Conservation (phyloP, 2,329 filamentous ascomycete species). For the Beauveria medogensis region DNA sequence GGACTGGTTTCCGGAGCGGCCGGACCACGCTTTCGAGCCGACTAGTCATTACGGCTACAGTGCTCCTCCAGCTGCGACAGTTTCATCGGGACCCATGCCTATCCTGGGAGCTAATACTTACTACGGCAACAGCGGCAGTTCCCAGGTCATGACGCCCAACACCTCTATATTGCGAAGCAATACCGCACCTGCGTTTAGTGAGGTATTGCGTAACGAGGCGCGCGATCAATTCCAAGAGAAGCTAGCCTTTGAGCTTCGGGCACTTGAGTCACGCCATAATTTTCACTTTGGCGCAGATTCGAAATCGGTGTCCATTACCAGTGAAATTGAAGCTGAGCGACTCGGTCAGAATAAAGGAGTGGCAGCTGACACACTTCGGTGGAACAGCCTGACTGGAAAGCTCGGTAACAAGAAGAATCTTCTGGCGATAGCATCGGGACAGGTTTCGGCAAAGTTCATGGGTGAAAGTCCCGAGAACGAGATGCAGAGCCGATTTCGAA, state of each 20-base stretch:
- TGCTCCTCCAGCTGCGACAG: neutral
- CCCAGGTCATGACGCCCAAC: neutral
- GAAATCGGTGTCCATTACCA: neutral
- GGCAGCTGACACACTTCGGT: constrained; percentile 26
- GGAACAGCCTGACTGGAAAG: constrained; percentile 24
- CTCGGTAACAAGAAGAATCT: constrained; percentile 23
- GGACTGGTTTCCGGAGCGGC: neutral
- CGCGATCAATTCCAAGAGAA: neutral
- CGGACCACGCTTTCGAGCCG: neutral
- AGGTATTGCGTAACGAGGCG: neutral
- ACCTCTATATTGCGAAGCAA: constrained; percentile 9
- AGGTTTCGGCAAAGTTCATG: constrained; percentile 20
- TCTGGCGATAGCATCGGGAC: constrained; percentile 20
- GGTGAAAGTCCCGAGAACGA: constrained; percentile 20
- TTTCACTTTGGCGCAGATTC: neutral
- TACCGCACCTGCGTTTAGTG: neutral
- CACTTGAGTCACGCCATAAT: neutral
- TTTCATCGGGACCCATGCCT: neutral
- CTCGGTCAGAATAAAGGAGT: constrained; percentile 20
- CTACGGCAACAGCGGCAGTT: neutral
- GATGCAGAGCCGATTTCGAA: constrained; percentile 19
- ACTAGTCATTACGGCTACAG: neutral
- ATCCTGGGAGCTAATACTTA: neutral
- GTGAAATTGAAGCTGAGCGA: constrained; percentile 19
- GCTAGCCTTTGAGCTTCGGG: neutral